Conservation (phyloP, 768 basidiomycete species). For the Mycena vitilis region DNA sequence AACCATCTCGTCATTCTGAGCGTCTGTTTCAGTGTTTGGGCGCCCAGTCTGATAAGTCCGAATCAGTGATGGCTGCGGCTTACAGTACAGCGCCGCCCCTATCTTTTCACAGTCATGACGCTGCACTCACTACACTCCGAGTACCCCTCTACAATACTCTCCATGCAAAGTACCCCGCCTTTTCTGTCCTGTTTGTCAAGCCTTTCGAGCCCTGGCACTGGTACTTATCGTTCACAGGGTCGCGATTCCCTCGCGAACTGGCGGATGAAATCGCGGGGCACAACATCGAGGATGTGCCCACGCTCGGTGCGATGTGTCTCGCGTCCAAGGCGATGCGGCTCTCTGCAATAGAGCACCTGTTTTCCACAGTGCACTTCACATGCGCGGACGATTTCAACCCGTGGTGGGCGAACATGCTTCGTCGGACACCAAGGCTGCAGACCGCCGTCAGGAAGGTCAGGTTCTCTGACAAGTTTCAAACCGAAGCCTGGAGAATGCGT, state of each 20-base stretch:
- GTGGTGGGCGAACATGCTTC: conserved; percentile 24
- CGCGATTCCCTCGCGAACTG: conserved; percentile 23
- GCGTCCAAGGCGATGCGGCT: conserved; percentile 20
- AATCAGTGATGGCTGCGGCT: no score
- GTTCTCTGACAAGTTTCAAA: background rate
- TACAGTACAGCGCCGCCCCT: no score
- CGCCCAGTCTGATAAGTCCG: no score
- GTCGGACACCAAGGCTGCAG: conserved; percentile 7
- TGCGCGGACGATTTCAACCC: conserved; percentile 19
- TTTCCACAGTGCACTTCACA: conserved; percentile 21
- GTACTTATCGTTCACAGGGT: conserved; percentile 10
- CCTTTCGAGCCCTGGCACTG: no score
- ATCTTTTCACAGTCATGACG: no score
- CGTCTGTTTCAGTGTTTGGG: no score
- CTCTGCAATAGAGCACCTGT: conserved; percentile 8
- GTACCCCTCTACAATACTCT: no score
- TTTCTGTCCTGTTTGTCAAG: no score
- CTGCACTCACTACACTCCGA: no score
- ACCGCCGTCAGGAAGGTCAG: conserved; percentile 21
- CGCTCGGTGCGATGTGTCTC: conserved; percentile 22
- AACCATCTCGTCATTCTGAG: no score
- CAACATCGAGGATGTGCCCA: conserved; percentile 19
- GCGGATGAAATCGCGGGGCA: conserved; percentile 21
- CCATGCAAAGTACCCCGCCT: no score
- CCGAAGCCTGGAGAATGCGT: background rate